Evolutionary conservation across 2,329 filamentous ascomycete species (phyloP).

Genomic region (Phaeosphaeriaceae sp.): DNA sequence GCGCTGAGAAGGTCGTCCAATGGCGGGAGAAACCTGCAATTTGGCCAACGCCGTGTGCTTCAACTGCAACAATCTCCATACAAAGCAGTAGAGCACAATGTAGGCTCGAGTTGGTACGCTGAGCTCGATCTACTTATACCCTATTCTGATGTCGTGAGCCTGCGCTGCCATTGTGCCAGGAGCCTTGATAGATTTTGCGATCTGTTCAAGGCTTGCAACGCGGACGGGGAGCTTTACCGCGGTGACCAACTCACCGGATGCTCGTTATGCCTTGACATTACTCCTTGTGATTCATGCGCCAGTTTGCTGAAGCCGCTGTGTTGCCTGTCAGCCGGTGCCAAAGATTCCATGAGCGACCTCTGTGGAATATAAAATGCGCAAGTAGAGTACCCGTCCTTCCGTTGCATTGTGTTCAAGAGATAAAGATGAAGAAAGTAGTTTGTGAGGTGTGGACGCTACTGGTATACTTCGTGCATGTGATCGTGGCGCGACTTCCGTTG

Average conservation of each 20-base stretch:
- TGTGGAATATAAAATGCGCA: not conserved
- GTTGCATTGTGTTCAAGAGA: not conserved
- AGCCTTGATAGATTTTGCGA: not conserved
- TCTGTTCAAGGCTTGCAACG: not conserved
- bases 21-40: not conserved
- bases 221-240: not conserved
- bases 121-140: not conserved
- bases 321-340: not conserved
- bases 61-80: not conserved
- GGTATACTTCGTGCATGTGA: not conserved
- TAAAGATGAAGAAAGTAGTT: not conserved
- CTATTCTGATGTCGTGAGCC: not conserved
- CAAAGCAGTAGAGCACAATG: not conserved
- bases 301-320: not conserved
- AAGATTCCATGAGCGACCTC: not conserved
- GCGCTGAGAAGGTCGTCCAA: not conserved
- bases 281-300: not conserved
- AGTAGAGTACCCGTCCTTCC: not conserved
- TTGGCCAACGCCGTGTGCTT: not conserved
- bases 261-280: not conserved
- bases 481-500: slow-evolving; percentile 25
- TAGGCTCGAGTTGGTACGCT: not conserved
- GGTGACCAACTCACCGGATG: not conserved
- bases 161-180: not conserved
- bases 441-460: not conserved